Base-by-base conservation (phyloP, 345 rosid species). In the Brassica incana region DNA sequence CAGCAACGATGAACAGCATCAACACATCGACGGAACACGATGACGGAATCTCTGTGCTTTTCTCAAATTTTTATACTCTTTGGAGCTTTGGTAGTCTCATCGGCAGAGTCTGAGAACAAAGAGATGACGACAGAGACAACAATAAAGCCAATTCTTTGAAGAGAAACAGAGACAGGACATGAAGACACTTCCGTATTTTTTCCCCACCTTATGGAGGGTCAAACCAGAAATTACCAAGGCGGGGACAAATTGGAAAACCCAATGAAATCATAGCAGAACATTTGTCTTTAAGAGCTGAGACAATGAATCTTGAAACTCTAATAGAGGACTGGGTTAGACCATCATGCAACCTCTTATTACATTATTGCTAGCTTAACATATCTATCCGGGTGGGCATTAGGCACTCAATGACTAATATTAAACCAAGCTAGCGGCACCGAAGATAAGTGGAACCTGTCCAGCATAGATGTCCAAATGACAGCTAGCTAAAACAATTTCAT, bases 151-250 rank as follows among this genome's bases (percentile, higher is more conserved):
- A 77, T 66, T 66, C 81, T 69, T 67, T 77, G 45, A 87, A 86
- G 84, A 86, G 90, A 75, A 81, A 64, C 76, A 80, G 81, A 30
- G 82, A 81, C 30, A 70, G 69, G 16, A 56, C 67, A 11, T 50
- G 68, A 59, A 81, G 75, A 68, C 73, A 68, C 40, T 88, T 89
- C 58, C 78, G 85, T 78, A 27, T 84, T 80, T 85, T 87, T 79
- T 35, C 38, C 12, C 3, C 60, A 6, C 35, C 66, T 81, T 33
- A 45, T 45, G 52, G 52, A 45, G 48, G 48, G 52, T 45, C 52
- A 45, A 12, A 45, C 48, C 52, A 45, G n/a, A 45, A 45, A 45
- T 45, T 45, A 45, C 15, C 52, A 45, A 45, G 52, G 4, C 52
- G n/a, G n/a, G 15, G 52, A 45, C 30, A n/a, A 45, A 45, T n/a